These are phyloP conservation scores for Chondrostereum purpureum DNA, from an alignment of 1,284 basidiomycete genomes.

Conservation along the genomic window DNA sequence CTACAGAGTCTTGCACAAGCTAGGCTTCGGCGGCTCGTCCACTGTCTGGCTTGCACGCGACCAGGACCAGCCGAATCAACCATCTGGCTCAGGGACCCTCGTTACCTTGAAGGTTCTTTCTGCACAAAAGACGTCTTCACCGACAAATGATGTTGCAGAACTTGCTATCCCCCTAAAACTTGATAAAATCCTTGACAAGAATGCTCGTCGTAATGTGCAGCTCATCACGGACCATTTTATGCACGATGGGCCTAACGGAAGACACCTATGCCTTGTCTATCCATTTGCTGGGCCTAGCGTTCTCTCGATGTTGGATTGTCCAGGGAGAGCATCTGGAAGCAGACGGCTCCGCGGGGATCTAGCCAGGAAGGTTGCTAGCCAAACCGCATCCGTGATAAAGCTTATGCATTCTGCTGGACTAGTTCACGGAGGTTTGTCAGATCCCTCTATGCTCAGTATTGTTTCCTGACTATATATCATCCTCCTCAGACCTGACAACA, in stretches of 20 bases:
- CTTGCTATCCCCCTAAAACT: conserved; percentile 17
- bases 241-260: conserved; percentile 26
- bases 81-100: conserved; percentile 15
- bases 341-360: conserved; percentile 23
- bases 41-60: conserved; percentile 36
- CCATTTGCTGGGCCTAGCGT: conserved; percentile 28
- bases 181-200: neutral
- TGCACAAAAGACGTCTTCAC: conserved; percentile 22
- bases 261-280: conserved; percentile 24
- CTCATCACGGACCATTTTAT: conserved; percentile 23
- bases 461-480: conserved; percentile 6
- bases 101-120: conserved; percentile 29
- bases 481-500: conserved; percentile 26
- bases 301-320: conserved; percentile 23
- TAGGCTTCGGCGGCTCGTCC: conserved; percentile 32
- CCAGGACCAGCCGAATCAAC: conserved; percentile 12
- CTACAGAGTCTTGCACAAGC: conserved; percentile 31
- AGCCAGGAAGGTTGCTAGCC: conserved; percentile 25
- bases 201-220: conserved; percentile 13
- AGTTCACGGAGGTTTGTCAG: conserved; percentile 29
- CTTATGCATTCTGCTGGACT: conserved; percentile 24
- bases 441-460: neutral
- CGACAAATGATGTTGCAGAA: conserved; percentile 19
- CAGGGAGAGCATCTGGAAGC: conserved; percentile 22
- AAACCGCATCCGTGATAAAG: conserved; percentile 19